Conservation (phyloP, 2,329 filamentous ascomycete genomes). For the Colletotrichum spinosum region DNA sequence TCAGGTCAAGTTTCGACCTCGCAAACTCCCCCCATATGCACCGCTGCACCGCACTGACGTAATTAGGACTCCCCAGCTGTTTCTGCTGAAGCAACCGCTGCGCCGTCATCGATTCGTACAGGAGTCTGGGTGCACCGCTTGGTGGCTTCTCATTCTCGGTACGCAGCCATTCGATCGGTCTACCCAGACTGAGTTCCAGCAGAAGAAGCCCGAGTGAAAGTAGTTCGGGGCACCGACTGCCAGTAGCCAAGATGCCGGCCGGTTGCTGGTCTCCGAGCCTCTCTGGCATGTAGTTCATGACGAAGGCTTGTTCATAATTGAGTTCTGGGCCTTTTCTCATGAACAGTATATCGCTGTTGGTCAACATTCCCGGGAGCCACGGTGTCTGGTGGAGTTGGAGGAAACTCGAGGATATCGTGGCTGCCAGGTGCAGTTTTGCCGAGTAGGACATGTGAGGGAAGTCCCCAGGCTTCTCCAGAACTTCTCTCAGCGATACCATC, state of each 20-base stretch:
- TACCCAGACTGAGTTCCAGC: slow-evolving; percentile 38
- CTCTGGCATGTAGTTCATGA: slow-evolving; percentile 14
- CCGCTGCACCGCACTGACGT: slow-evolving; percentile 37
- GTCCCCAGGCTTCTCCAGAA: not conserved
- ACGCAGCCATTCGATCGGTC: slow-evolving; percentile 18
- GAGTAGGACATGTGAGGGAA: not conserved
- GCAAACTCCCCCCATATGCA: slow-evolving; percentile 36
- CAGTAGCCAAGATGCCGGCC: not conserved
- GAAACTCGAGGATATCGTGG: slow-evolving; percentile 39
- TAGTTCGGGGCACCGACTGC: slow-evolving; percentile 18
- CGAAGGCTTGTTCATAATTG: slow-evolving; percentile 11
- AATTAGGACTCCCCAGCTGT: slow-evolving; percentile 34
- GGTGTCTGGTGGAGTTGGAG: slow-evolving; percentile 41
- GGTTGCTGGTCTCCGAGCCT: not conserved
- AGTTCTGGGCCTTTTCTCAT: slow-evolving; percentile 7
- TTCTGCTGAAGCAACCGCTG: not conserved
- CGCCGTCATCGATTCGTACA: not conserved
- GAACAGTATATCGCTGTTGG: slow-evolving; percentile 33
- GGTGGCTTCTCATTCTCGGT: not conserved
- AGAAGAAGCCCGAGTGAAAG: slow-evolving; percentile 39
- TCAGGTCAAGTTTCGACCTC: not conserved
- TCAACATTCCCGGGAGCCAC: slow-evolving; percentile 38
- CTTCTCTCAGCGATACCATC: slow-evolving; percentile 27
- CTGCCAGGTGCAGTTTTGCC: slow-evolving; percentile 38
- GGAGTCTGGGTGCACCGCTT: not conserved